Percentiles rank a stretch among this genome's conserved stretches.
Conservation (phyloP, 306 rosid genomes). For the Trifolium fragiferum region DNA sequence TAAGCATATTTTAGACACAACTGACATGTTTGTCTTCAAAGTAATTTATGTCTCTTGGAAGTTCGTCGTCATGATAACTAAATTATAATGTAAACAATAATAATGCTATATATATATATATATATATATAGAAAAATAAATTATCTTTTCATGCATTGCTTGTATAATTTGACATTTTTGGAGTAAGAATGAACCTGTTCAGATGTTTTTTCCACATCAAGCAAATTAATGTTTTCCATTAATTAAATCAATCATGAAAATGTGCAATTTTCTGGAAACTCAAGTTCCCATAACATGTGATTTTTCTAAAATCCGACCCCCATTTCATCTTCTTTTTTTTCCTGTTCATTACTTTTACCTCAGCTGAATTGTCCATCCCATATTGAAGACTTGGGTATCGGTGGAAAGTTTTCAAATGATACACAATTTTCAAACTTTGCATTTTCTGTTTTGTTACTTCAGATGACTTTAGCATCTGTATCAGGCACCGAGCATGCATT, state of each 20-base stretch:
- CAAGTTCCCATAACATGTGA: background rate
- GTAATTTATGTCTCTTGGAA: slow-evolving; percentile 24
- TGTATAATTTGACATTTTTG: slow-evolving; percentile 22
- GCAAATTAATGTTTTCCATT: background rate
- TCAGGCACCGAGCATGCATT: slow-evolving; percentile 1
- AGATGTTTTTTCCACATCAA: background rate
- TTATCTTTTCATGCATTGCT: slow-evolving; percentile 13
- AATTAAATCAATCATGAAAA: background rate
- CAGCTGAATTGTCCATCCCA: slow-evolving; percentile 17
- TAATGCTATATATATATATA: background rate
- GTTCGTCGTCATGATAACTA: slow-evolving; percentile 12
- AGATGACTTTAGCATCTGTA: slow-evolving; percentile 19
- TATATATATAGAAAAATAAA: background rate
- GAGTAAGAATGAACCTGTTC: slow-evolving; percentile 17
- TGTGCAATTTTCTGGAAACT: slow-evolving; percentile 19
- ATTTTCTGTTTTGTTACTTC: slow-evolving; percentile 33
- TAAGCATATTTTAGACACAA: slow-evolving; percentile 22
- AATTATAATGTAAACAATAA: background rate
- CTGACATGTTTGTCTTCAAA: slow-evolving; percentile 24
- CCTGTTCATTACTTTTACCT: slow-evolving; percentile 6
- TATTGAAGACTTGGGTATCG: slow-evolving; percentile 2
- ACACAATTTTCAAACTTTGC: slow-evolving; percentile 12
- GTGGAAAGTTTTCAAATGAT: slow-evolving; percentile 20
- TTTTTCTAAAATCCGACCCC: slow-evolving; percentile 11
- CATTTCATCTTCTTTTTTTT: background rate